Percentiles rank a stretch among this genome's conserved stretches.
Conservation (phyloP, 2,329 filamentous ascomycete genomes). For the Paracorniculantispora psalliotae region DNA sequence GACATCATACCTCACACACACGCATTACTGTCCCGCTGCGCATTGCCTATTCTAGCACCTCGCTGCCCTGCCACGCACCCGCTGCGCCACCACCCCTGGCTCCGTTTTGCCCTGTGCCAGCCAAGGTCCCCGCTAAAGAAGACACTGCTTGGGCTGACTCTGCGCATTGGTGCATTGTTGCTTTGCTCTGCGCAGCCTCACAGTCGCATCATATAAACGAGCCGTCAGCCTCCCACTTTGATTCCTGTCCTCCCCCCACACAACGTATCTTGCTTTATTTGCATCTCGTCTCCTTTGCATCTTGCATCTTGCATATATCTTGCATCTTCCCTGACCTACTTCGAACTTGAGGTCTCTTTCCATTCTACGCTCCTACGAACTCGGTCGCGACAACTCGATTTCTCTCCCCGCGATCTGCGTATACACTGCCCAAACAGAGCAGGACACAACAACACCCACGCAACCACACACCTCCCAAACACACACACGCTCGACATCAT, state of each 20-base stretch:
- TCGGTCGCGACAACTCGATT: not conserved
- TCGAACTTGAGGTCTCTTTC: not conserved
- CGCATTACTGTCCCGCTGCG: not conserved
- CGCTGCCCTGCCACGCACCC: not conserved
- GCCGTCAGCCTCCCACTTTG: not conserved
- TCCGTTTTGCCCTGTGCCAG: not conserved
- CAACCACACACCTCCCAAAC: not conserved
- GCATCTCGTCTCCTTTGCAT: not conserved
- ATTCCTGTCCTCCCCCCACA: not conserved
- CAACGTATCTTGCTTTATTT: not conserved
- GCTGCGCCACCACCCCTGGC: slow-evolving; percentile 6
- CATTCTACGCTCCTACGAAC: not conserved
- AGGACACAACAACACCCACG: not conserved
- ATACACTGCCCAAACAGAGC: not conserved
- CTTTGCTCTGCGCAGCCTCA: not conserved
- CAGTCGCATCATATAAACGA: slow-evolving; percentile 7
- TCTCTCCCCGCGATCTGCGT: not conserved
- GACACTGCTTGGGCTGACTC: not conserved
- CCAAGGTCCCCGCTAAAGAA: slow-evolving; percentile 4
- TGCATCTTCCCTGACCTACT: not conserved
- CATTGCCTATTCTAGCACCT: not conserved
- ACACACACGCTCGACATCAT: slow-evolving; percentile 26
- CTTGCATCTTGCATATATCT: not conserved
- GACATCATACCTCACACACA: not conserved
- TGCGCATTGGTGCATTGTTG: not conserved